Conservation (phyloP, 106 monocot genomes). For the Phalaenopsis equestris region DNA sequence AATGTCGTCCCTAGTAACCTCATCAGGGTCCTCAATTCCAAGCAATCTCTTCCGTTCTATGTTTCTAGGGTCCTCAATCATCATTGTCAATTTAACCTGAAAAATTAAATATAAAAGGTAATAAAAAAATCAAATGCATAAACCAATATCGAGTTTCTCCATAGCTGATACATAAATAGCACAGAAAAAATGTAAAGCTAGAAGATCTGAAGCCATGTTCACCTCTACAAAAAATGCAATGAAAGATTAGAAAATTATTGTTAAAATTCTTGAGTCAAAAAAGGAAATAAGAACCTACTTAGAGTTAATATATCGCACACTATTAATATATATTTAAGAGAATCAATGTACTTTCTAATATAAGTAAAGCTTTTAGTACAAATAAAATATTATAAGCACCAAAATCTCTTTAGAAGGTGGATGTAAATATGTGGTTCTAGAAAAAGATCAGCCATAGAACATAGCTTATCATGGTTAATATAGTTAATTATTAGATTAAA, state of each 20-base stretch:
- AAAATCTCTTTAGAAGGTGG: no score
- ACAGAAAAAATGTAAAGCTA: no score
- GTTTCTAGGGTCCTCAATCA: slow-evolving; percentile 97
- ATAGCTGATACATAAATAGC: no score
- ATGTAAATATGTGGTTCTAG: no score
- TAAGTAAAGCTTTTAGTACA: no score
- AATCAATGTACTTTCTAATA: not conserved
- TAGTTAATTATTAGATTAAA: no score
- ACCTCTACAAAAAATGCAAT: not conserved
- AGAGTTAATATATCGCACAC: not conserved
- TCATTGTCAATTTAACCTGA: slow-evolving; percentile 79
- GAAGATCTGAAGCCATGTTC: no score
- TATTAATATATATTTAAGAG: not conserved
- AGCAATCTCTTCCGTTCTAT: slow-evolving; percentile 77
- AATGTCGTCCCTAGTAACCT: slow-evolving; percentile 72
- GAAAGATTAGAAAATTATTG: not conserved
- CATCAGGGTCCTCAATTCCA: slow-evolving; percentile 75
- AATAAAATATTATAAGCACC: no score
- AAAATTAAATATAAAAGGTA: slow-evolving; percentile 2
- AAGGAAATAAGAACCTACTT: not conserved
- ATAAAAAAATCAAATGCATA: not conserved
- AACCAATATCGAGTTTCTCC: no score
- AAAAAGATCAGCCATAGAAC: no score
- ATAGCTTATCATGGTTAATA: no score
- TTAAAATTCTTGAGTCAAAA: not conserved